These are phyloP conservation scores for Herpetospermum pedunculosum DNA, from an alignment of 306 rosid genomes.

Conservation along the genomic window DNA sequence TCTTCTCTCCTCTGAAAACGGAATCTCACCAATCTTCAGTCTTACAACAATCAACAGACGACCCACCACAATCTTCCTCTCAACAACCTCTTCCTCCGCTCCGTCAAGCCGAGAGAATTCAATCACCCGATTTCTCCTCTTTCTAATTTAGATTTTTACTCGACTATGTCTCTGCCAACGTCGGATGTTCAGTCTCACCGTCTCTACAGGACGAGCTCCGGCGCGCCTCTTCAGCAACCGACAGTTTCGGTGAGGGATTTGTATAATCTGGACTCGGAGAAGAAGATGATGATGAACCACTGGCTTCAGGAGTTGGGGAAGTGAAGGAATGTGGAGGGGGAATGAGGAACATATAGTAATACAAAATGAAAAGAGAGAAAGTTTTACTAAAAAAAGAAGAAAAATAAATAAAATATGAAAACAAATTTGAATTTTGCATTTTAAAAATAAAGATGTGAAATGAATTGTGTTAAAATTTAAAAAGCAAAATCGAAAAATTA, in stretches of 20 bases:
- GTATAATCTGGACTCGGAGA: constrained; percentile 32
- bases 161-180: constrained; percentile 15
- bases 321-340: too few relatives aligned
- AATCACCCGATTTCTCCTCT: constrained; percentile 38
- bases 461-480: too few relatives aligned
- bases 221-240: constrained; percentile 33
- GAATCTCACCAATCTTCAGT: constrained; percentile 57
- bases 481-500: too few relatives aligned
- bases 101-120: constrained; percentile 47
- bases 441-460: too few relatives aligned
- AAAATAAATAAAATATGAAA: too few relatives aligned
- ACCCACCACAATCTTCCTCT: constrained; percentile 27
- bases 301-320: constrained; percentile 67
- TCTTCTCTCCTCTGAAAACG: constrained; percentile 37
- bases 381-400: too few relatives aligned
- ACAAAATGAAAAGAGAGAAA: too few relatives aligned
- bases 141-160: constrained; percentile 46
- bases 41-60: constrained; percentile 1
- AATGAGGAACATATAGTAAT: too few relatives aligned
- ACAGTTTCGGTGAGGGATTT: constrained; percentile 18
- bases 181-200: constrained; percentile 9
- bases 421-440: too few relatives aligned
- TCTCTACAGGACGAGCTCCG: not conserved
- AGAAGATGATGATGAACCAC: constrained; percentile 38
- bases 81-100: constrained; percentile 34